These are phyloP conservation scores for Astragalus glycyphyllos DNA, from an alignment of 306 rosid genomes.

Conservation along the genomic window DNA sequence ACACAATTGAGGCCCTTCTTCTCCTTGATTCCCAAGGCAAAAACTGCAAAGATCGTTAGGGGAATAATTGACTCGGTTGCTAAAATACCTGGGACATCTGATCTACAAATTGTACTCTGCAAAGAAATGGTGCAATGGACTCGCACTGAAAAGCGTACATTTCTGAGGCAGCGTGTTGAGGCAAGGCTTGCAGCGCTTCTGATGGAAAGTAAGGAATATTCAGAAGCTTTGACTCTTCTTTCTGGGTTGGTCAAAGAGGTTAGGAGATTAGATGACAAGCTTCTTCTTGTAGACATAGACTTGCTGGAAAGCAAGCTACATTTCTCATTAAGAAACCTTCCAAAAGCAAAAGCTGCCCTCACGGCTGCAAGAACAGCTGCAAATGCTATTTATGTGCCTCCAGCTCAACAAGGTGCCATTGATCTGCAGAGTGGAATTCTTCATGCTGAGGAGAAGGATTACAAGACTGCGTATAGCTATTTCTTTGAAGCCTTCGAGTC, in stretches of 20 bases:
- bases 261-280: constrained; percentile 95
- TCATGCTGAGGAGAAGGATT: constrained; percentile 95
- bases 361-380: constrained; percentile 98
- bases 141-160: constrained; percentile 88
- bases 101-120: constrained; percentile 85
- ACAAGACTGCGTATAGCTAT: constrained; percentile 87
- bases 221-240: constrained; percentile 85
- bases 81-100: constrained; percentile 84
- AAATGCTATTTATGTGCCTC: constrained; percentile 93
- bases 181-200: constrained; percentile 94
- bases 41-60: constrained; percentile 94
- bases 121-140: constrained; percentile 98
- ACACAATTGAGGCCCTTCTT: constrained; percentile 93
- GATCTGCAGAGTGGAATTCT: constrained; percentile 97
- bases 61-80: constrained; percentile 86
- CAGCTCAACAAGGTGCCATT: constrained; percentile 95
- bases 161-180: constrained; percentile 91
- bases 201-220: constrained; percentile 88
- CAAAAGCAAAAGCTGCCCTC: constrained; percentile 94
- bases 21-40: constrained; percentile 88
- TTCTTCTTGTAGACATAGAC: constrained; percentile 94
- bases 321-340: constrained; percentile 91
- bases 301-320: constrained; percentile 93
- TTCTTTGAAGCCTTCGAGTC: constrained; percentile 97
- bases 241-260: constrained; percentile 90